These are phyloP conservation scores for Pythium oligandrum DNA, from an alignment of 352 stramenopile species.

Conservation along the genomic window DNA sequence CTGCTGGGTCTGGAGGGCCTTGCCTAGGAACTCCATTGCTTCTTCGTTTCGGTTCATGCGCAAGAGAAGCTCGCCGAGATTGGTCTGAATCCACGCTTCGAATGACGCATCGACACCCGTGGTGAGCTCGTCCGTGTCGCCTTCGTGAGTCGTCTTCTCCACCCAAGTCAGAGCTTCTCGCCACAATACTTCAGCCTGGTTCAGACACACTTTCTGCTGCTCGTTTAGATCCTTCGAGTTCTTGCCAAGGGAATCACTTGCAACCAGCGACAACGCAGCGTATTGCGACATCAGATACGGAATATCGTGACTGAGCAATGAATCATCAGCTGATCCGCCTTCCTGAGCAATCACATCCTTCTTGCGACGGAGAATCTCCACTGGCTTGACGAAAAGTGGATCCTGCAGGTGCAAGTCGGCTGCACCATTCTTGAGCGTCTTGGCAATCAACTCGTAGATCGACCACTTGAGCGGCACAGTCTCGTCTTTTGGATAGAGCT, in stretches of 20 bases:
- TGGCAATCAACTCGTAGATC: slow-evolving; percentile 64
- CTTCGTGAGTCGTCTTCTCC: slow-evolving; percentile 37
- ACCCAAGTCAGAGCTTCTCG: slow-evolving; percentile 64
- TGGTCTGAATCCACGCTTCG: slow-evolving; percentile 63
- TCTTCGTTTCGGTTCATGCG: slow-evolving; percentile 53
- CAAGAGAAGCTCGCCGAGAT: slow-evolving; percentile 62
- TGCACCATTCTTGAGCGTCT: slow-evolving; percentile 34
- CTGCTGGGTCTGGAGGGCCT: slow-evolving; percentile 59
- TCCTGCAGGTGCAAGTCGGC: slow-evolving; percentile 41
- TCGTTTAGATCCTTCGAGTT: slow-evolving; percentile 30
- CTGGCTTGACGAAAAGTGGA: slow-evolving; percentile 48
- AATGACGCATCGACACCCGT: slow-evolving; percentile 54
- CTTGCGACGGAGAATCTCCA: slow-evolving; percentile 57
- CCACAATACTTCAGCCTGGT: slow-evolving; percentile 65
- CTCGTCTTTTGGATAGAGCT: slow-evolving; percentile 51
- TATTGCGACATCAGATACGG: slow-evolving; percentile 73
- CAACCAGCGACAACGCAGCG: slow-evolving; percentile 45
- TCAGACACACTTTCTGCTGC: slow-evolving; percentile 37
- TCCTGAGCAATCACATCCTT: slow-evolving; percentile 45
- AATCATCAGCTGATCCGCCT: slow-evolving; percentile 29
- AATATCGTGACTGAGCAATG: slow-evolving; percentile 55
- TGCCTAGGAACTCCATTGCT: slow-evolving; percentile 64
- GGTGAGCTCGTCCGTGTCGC: slow-evolving; percentile 39
- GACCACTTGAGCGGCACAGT: slow-evolving; percentile 64
- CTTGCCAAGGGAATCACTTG: slow-evolving; percentile 31